Evolutionary conservation across 2,329 filamentous ascomycete species (phyloP), one percentile per base, ranked within the genome.

Genomic region (Penicillium concentricum): DNA sequence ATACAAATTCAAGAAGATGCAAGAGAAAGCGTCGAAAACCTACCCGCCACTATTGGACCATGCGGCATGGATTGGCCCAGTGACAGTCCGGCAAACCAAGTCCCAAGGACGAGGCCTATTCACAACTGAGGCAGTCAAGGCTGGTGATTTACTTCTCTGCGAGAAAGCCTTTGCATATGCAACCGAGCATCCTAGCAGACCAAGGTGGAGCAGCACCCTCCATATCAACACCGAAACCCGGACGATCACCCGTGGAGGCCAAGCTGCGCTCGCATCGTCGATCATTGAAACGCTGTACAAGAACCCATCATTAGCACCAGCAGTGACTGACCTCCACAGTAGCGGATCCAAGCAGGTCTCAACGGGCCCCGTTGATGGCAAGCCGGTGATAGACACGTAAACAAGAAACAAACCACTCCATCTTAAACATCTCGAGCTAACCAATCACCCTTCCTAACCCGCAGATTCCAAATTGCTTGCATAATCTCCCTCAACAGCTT

Each of bases 101-200:
- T 75, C 69, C 5, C 72, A 74, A 16, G 82, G 81, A 1, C 72
- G 75, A 2, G 83, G 82, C 0, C 67, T 85, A 0, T 86, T 84
- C 62, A 80, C 78, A 0, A 82, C 76, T 0, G 69, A 70, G 24
- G 61, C 70, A 0, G 78, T 85, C 4, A 71, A 73, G 30, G 75
- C 77, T 0, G 83, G 82, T 0, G 79, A 84, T 3, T 69, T 84
- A 0, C 66, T 86, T 0, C 61, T 85, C 0, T 84, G 81, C 45
- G 82, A 85, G 58, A 85, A 85, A 58, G 82, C 82, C 0, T 83
- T 84, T 61, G 68, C 66, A 0, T 76, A 82, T 13, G n/a, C 15
- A 18, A 35, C 28, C 8, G 41, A 53, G 37, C 13, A 43, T 3
- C 24, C 9, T 13, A n/a, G 4, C 18, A 13, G 13, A 15, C 37